These are phyloP conservation scores for Trypethelium eluteriae DNA, from an alignment of 495 filamentous ascomycete genomes.

Conservation along the genomic window DNA sequence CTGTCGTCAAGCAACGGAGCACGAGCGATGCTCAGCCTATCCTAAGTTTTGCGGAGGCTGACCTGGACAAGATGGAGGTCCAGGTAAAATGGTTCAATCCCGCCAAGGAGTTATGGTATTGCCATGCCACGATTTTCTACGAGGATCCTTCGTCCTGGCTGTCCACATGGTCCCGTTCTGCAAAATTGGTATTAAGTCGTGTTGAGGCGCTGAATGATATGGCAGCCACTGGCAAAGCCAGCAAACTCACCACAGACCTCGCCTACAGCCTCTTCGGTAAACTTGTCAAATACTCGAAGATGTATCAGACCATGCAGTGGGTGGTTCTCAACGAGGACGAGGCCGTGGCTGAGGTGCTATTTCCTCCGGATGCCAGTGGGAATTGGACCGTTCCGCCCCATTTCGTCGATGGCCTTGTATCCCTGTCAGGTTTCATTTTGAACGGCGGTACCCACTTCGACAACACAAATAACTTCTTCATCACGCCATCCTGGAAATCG, in stretches of 20 bases:
- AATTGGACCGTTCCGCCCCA: conserved; percentile 36
- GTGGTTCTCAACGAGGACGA: conserved; percentile 39
- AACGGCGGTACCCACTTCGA: conserved; percentile 31
- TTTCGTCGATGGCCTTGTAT: conserved; percentile 40
- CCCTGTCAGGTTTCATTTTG: conserved; percentile 40
- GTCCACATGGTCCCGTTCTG: conserved; percentile 3
- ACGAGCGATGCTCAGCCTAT: conserved; percentile 5
- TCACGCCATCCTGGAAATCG: conserved; percentile 24
- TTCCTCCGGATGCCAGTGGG: conserved; percentile 29
- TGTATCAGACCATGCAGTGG: conserved; percentile 38
- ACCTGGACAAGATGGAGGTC: not conserved
- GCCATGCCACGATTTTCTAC: conserved; percentile 4
- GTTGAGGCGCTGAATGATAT: not conserved
- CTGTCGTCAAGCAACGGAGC: conserved; percentile 4
- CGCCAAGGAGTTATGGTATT: conserved; percentile 10
- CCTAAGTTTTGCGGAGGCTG: not conserved
- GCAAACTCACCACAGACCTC: conserved; percentile 2
- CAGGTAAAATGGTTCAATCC: conserved; percentile 10
- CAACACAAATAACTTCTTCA: conserved; percentile 32
- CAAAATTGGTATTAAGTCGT: not conserved
- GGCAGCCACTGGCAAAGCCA: conserved; percentile 4
- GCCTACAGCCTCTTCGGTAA: conserved; percentile 37
- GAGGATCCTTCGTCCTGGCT: conserved; percentile 10
- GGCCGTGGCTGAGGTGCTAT: conserved; percentile 36
- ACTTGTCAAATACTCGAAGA: conserved; percentile 38